These are phyloP conservation scores for Aspergillus alliaceus DNA, from an alignment of 2,329 filamentous ascomycete genomes.

Conservation along the genomic window DNA sequence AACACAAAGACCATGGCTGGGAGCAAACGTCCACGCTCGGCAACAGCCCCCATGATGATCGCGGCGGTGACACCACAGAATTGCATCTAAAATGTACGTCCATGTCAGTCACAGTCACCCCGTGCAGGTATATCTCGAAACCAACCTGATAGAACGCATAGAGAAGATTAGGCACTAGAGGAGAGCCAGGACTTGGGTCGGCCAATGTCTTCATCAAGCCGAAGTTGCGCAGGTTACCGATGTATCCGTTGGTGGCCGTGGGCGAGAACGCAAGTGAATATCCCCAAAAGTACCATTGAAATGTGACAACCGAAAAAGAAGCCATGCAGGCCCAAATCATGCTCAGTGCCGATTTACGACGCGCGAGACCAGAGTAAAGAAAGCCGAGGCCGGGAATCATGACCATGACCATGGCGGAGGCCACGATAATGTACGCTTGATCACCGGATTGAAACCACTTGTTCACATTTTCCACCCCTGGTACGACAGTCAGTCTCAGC, in stretches of 20 bases:
- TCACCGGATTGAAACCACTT: constrained; percentile 93
- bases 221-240: constrained; percentile 86
- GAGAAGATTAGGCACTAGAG: constrained; percentile 82
- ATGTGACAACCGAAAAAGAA: constrained; percentile 83
- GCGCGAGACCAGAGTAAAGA: constrained; percentile 95
- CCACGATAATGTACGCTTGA: constrained; percentile 87
- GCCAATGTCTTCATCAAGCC: constrained; percentile 83
- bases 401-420: constrained; percentile 88
- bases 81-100: constrained; percentile 70
- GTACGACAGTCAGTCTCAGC: constrained; percentile 12
- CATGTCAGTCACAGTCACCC: background rate
- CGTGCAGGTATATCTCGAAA: constrained; percentile 23
- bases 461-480: constrained; percentile 85
- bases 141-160: constrained; percentile 88
- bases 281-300: constrained; percentile 99
- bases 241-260: constrained; percentile 81
- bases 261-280: constrained; percentile 91
- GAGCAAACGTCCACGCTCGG: constrained; percentile 88
- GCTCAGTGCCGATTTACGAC: constrained; percentile 93
- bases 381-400: constrained; percentile 98
- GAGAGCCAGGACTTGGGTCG: constrained; percentile 81
- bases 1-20: constrained; percentile 95
- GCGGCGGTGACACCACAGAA: constrained; percentile 92
- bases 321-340: constrained; percentile 98
- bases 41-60: constrained; percentile 87